Percentiles rank a stretch among this genome's conserved stretches.
Evolutionary conservation across 768 basidiomycete species (phyloP).

Genomic region (Polyporus arcularius): DNA sequence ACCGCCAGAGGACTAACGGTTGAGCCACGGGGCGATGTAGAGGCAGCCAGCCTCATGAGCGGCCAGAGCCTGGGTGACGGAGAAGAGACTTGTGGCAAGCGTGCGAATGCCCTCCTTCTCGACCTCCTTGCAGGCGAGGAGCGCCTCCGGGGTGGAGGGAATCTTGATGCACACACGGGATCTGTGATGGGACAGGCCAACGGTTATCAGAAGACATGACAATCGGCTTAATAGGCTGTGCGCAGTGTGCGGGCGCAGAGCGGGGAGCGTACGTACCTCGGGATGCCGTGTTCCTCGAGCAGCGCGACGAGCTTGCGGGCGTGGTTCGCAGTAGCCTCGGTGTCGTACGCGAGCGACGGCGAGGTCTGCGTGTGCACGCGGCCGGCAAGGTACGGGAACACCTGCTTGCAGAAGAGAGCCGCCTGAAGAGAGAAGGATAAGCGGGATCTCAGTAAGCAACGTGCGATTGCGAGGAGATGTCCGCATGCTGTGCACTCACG

Average conservation of each 20-base stretch:
- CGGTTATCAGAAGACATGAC: neutral
- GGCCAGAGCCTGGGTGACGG: conserved; percentile 53
- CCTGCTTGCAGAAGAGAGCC: conserved; percentile 44
- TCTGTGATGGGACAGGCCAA: conserved; percentile 23
- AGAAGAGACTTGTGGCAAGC: conserved; percentile 56
- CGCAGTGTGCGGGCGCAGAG: too few relatives aligned
- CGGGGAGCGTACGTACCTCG: conserved; percentile 29
- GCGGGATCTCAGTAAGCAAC: neutral
- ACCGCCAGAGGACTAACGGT: conserved; percentile 35
- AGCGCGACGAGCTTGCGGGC: conserved; percentile 42
- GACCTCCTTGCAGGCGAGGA: conserved; percentile 50
- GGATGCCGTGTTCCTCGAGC: conserved; percentile 45
- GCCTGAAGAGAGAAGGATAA: conserved; percentile 32
- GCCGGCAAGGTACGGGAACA: conserved; percentile 42
- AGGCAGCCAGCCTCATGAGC: conserved; percentile 54
- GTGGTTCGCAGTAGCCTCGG: conserved; percentile 42
- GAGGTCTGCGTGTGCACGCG: conserved; percentile 49
- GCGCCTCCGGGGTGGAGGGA: conserved; percentile 52
- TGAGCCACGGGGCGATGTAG: conserved; percentile 58
- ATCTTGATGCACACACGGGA: conserved; percentile 61
- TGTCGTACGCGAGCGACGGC: conserved; percentile 43
- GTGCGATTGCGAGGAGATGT: neutral
- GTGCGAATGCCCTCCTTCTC: conserved; percentile 49
- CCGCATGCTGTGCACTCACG: conserved; percentile 26
- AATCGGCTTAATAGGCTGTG: too few relatives aligned